phyloP scores from a whole-genome alignment of 495 filamentous ascomycete species.

The Apiosordaria backusii region DNA sequence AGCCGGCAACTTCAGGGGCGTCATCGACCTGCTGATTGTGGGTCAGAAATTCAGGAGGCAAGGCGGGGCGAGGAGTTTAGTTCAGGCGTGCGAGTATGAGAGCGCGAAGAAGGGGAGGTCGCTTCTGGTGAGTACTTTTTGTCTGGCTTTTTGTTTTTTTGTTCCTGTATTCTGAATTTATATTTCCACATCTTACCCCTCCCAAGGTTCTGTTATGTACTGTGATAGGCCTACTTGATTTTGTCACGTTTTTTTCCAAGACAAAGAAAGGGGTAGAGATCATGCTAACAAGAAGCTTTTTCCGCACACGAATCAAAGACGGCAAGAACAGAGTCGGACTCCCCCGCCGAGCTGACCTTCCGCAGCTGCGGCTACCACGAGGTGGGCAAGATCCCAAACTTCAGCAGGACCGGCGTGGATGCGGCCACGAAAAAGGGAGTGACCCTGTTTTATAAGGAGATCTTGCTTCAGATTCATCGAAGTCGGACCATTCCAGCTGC shows the following conservation, averaged over 20 bases:
- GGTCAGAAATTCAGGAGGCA: conserved; percentile 28
- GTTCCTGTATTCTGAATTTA: no score
- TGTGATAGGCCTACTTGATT: no score
- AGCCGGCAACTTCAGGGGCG: conserved; percentile 36
- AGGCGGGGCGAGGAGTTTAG: conserved; percentile 32
- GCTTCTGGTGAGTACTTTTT: conserved; percentile 32
- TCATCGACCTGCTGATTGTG: conserved; percentile 41
- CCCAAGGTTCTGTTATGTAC: no score
- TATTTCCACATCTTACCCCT: no score
- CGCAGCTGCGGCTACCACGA: conserved; percentile 36
- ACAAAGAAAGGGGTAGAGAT: background rate
- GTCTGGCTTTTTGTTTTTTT: background rate
- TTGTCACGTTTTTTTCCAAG: background rate
- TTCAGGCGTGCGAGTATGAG: conserved; percentile 37
- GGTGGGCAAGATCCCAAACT: conserved; percentile 37
- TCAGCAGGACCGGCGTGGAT: conserved; percentile 18
- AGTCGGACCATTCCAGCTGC: background rate
- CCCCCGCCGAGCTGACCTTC: conserved; percentile 34
- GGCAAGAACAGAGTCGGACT: conserved; percentile 35
- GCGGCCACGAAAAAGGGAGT: conserved; percentile 28
- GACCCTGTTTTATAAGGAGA: conserved; percentile 42
- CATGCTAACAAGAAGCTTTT: background rate
- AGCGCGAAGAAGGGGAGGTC: conserved; percentile 33
- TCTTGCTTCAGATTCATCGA: conserved; percentile 4
- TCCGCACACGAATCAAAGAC: conserved; percentile 25